Evolutionary conservation across 257 asterid genomes (phyloP), one percentile per base, ranked within the genome.

Genomic region (Lavandula angustifolia): DNA sequence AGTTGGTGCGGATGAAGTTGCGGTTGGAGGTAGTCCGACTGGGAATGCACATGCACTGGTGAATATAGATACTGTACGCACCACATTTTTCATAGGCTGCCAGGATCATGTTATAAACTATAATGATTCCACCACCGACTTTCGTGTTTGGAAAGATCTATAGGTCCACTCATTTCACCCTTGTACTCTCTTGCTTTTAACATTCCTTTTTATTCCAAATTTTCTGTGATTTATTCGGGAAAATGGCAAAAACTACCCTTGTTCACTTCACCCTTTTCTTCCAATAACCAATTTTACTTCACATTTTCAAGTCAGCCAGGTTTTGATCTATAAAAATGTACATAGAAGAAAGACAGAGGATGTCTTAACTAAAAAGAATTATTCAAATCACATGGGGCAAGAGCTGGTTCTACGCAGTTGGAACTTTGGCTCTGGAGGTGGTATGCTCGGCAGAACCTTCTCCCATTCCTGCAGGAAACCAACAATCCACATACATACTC

Each of bases 41-140:
- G 98, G 97, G 68, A 78, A 81, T 9, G 98, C 97, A 11, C 98
- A 92, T 72, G 98, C 97, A 69, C 68, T 89, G 78, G 64, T 85
- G 71, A 89, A 92, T 68, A 58, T 80, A 13, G 98, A 92, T 75
- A 35, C 83, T 1, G 60, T 47, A 10, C 75, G 64, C 35, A 84
- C 70, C 52, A 78, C 95, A 10, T 89, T 71, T 76, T 81, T 89
- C 79, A 7, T 87, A 64, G 98, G 98, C 17, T 92, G 98, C 84
- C 98, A 89, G 74, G 97, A 92, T 75, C 62, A 66, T 16, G 67
- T 77, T 32, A 53, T 79, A 51, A 80, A 78, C 69, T 74, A 85
- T 31, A 85, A 74, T 64, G 76, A 58, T 70, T 81, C 95, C 0
- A 56, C 86, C 34, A 78, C 92, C 5, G 96, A 92, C 68, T 92